phyloP scores from a whole-genome alignment of 352 stramenopile species.

The Phytopythium oedochilum region DNA sequence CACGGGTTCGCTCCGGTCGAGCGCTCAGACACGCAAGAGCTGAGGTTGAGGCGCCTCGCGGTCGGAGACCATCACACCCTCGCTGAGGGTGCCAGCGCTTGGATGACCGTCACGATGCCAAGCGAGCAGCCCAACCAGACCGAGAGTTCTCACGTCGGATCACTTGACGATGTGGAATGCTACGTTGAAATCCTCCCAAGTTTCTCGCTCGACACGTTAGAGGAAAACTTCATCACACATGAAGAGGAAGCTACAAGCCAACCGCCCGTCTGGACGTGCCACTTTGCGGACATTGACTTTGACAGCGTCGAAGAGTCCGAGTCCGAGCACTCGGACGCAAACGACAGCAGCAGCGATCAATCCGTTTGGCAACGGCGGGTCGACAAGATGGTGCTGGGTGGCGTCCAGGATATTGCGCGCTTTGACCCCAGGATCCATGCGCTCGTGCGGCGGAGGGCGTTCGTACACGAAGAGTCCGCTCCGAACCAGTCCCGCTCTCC shows the following conservation, averaged over 20 bases:
- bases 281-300: slow-evolving; percentile 43
- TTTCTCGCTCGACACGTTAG: slow-evolving; percentile 15
- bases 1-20: slow-evolving; percentile 59
- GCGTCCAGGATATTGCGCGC: slow-evolving; percentile 11
- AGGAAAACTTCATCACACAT: slow-evolving; percentile 12
- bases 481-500: slow-evolving; percentile 10
- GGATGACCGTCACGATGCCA: slow-evolving; percentile 27
- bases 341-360: background rate
- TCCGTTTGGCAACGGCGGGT: slow-evolving; percentile 11
- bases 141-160: background rate
- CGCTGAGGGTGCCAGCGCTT: slow-evolving; percentile 61
- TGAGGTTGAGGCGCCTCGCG: slow-evolving; percentile 37
- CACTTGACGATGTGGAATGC: slow-evolving; percentile 11
- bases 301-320: slow-evolving; percentile 44
- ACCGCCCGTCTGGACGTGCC: slow-evolving; percentile 22
- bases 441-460: slow-evolving; percentile 3
- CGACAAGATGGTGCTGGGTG: slow-evolving; percentile 9
- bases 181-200: slow-evolving; percentile 22
- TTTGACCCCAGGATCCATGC: slow-evolving; percentile 12
- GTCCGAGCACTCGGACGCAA: background rate
- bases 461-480: background rate
- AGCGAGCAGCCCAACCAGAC: slow-evolving; percentile 6
- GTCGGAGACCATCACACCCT: slow-evolving; percentile 53
- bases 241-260: too few species aligned
- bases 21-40: slow-evolving; percentile 7